Conservation (phyloP, 2,329 filamentous ascomycete genomes). For the Nakataea oryzae region DNA sequence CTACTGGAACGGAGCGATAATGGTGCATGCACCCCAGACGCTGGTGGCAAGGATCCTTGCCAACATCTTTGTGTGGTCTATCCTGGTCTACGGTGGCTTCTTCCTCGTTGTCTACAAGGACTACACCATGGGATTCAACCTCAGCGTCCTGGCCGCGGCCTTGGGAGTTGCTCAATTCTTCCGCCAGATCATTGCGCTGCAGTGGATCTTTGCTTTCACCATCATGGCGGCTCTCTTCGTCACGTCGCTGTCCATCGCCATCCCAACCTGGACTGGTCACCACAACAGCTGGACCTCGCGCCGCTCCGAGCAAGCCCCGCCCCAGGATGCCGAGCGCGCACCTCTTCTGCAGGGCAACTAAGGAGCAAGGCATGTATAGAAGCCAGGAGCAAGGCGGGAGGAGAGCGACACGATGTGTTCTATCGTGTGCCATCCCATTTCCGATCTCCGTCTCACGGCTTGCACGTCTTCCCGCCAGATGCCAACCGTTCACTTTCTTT, state of each 20-base stretch:
- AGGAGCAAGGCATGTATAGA: neutral
- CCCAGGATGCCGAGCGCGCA: conserved; percentile 45
- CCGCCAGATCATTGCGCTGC: conserved; percentile 62
- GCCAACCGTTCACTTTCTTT: neutral
- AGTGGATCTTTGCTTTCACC: conserved; percentile 87
- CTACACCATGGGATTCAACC: conserved; percentile 68
- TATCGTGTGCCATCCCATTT: neutral
- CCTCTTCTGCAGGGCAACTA: conserved; percentile 37
- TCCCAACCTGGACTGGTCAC: conserved; percentile 53
- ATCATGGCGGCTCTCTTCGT: conserved; percentile 71
- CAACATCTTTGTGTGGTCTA: conserved; percentile 81
- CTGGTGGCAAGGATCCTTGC: conserved; percentile 68
- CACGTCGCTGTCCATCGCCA: conserved; percentile 51
- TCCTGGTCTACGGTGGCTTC: conserved; percentile 65
- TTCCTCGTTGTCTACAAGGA: conserved; percentile 68
- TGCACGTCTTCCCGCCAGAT: neutral
- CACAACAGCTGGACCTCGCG: conserved; percentile 34
- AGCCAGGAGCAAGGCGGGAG: neutral
- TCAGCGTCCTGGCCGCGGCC: conserved; percentile 63
- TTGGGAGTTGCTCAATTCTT: conserved; percentile 71
- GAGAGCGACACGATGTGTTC: neutral
- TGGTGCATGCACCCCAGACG: conserved; percentile 56
- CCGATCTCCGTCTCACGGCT: neutral
- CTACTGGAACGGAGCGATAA: conserved; percentile 82
- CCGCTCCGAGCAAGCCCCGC: conserved; percentile 19